Conservation (phyloP, 352 stramenopile species). For the Plasmopara halstedii region DNA sequence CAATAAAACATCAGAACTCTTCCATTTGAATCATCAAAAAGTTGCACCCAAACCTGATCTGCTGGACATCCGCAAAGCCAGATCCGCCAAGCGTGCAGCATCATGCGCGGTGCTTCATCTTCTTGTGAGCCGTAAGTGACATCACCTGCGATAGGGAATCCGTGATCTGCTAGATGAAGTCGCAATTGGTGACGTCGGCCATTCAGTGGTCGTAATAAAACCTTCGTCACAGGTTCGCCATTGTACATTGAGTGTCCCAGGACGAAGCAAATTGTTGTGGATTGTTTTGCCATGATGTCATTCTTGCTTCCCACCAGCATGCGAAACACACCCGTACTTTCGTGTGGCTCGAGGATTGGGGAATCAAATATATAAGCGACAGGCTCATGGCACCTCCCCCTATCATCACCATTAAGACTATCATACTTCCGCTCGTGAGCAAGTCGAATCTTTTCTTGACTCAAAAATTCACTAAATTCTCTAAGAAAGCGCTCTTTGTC, state of each 20-base stretch:
- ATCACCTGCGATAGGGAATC: constrained; percentile 70
- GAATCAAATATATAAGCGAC: constrained; percentile 75
- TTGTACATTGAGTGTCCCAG: constrained; percentile 50
- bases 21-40: background rate
- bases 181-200: constrained; percentile 80
- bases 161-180: constrained; percentile 66
- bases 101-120: constrained; percentile 69
- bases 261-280: constrained; percentile 71
- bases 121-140: constrained; percentile 61
- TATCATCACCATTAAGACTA: constrained; percentile 17
- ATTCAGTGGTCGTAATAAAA: constrained; percentile 67
- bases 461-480: constrained; percentile 49
- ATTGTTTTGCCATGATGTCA: constrained; percentile 33
- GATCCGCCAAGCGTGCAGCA: constrained; percentile 78
- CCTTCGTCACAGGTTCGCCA: constrained; percentile 70
- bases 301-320: constrained; percentile 56
- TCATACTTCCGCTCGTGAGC: constrained; percentile 51
- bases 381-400: constrained; percentile 26
- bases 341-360: constrained; percentile 56
- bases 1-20: too few species aligned
- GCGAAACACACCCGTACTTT: constrained; percentile 37
- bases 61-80: constrained; percentile 45
- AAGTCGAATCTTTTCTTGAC: constrained; percentile 33
- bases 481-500: constrained; percentile 49
- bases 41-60: constrained; percentile 30